Evolutionary conservation across 768 basidiomycete species (phyloP).

Genomic region (Lyophyllum atratum): DNA sequence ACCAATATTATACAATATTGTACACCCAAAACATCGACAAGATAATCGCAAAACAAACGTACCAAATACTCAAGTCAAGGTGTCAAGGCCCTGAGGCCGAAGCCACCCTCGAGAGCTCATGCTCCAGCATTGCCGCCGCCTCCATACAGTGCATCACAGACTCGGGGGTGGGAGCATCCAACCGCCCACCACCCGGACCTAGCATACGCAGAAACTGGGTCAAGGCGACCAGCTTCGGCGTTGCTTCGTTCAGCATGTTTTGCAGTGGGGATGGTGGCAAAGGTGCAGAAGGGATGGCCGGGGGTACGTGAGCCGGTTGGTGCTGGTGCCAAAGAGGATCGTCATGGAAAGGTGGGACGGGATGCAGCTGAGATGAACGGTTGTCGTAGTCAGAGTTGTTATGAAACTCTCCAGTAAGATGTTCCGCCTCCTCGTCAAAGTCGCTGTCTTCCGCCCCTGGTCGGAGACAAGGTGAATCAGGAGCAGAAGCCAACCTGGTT

Average conservation of each 20-base stretch:
- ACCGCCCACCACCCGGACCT: not conserved
- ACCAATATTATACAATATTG: no score
- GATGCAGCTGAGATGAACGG: not conserved
- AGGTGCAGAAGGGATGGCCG: no score
- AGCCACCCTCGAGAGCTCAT: conserved; percentile 5
- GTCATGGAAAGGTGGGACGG: not conserved
- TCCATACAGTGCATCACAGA: conserved; percentile 11
- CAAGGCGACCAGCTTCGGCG: conserved; percentile 1
- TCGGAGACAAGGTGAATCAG: not conserved
- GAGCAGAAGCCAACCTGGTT: not conserved
- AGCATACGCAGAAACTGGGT: conserved; percentile 1
- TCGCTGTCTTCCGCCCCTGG: not conserved
- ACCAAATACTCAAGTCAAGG: no score
- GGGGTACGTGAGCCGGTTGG: not conserved
- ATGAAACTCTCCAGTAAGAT: not conserved
- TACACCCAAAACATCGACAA: no score
- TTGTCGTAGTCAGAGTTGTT: not conserved
- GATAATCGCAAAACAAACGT: no score
- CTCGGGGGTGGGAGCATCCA: not conserved
- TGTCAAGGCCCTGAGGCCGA: not conserved
- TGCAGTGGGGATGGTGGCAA: not conserved
- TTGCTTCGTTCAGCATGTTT: not conserved
- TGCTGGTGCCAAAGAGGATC: not conserved
- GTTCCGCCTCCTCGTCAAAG: not conserved
- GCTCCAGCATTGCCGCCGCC: conserved; percentile 10